Evolutionary conservation across 2,329 filamentous ascomycete species (phyloP).

Genomic region (Colletotrichum agaves): DNA sequence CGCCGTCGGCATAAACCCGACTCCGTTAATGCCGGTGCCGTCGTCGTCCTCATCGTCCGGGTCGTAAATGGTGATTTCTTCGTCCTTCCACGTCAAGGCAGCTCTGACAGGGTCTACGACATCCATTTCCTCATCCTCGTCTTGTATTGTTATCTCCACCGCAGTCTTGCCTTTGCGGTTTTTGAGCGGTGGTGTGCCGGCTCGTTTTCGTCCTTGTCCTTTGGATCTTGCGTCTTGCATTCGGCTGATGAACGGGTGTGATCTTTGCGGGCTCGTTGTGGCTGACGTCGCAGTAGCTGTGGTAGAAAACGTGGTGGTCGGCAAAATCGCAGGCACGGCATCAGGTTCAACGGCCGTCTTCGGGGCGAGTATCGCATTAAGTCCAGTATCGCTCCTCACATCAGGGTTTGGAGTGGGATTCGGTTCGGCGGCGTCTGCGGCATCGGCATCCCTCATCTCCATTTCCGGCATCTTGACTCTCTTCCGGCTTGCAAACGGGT

Average conservation of each 20-base stretch:
- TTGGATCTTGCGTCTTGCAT: conserved; percentile 53
- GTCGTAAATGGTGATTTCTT: conserved; percentile 75
- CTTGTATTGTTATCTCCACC: conserved; percentile 31
- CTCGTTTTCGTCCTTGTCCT: conserved; percentile 45
- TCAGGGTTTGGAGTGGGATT: conserved; percentile 33
- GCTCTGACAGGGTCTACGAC: conserved; percentile 66
- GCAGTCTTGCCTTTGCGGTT: conserved; percentile 25
- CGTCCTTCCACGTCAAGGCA: conserved; percentile 73
- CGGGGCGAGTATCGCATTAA: background rate
- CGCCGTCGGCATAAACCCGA: conserved; percentile 73
- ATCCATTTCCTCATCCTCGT: conserved; percentile 46
- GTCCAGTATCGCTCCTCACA: conserved; percentile 18
- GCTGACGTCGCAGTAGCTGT: background rate
- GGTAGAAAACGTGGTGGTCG: conserved; percentile 37
- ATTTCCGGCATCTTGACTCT: conserved; percentile 50
- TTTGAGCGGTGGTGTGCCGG: conserved; percentile 52
- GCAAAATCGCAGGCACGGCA: conserved; percentile 3
- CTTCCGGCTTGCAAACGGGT: conserved; percentile 47
- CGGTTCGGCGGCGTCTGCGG: conserved; percentile 26
- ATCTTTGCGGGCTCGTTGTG: conserved; percentile 42
- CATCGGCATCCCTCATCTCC: conserved; percentile 44
- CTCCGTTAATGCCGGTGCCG: conserved; percentile 73
- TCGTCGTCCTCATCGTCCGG: conserved; percentile 74
- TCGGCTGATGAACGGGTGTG: conserved; percentile 53
- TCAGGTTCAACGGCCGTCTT: background rate